Conservation (phyloP, 2,329 filamentous ascomycete genomes). For the Colletotrichum cordylinicola region DNA sequence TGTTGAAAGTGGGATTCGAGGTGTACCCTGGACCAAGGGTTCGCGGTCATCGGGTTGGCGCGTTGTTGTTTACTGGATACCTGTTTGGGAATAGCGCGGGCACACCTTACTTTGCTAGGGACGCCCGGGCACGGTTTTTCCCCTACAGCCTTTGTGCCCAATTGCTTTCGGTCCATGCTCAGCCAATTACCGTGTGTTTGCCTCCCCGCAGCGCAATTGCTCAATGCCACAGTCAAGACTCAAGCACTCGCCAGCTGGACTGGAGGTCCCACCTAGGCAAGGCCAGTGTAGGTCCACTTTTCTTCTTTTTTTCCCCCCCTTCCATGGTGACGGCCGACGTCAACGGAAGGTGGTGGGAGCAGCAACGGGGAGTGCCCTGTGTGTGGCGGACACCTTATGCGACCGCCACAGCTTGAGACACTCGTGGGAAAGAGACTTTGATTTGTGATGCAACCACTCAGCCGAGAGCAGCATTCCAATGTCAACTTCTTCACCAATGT, state of each 20-base stretch:
- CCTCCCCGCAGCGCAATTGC: background rate
- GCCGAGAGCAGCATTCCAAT: background rate
- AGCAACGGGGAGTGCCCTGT: background rate
- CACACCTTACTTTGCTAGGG: background rate
- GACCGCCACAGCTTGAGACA: constrained; percentile 16
- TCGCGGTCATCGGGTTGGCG: constrained; percentile 20
- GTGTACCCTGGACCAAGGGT: constrained; percentile 10
- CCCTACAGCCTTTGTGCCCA: background rate
- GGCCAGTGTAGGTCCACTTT: background rate
- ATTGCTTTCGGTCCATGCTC: background rate
- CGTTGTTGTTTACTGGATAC: constrained; percentile 47
- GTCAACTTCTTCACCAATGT: background rate
- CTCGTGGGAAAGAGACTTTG: constrained; percentile 7
- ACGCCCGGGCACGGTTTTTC: background rate
- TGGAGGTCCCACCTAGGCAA: too few species aligned
- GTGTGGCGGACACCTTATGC: background rate
- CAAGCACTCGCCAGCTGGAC: too few species aligned
- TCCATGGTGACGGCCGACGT: background rate
- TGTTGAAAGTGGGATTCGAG: constrained; percentile 14
- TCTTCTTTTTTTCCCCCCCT: background rate
- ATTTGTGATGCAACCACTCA: constrained; percentile 19
- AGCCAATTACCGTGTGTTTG: background rate
- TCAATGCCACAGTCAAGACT: background rate
- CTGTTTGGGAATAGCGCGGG: constrained; percentile 37
- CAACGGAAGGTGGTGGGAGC: background rate